Evolutionary conservation across 441 rosid genomes (phyloP), one percentile per base, ranked within the genome.

Genomic region (Syzygium malaccense): DNA sequence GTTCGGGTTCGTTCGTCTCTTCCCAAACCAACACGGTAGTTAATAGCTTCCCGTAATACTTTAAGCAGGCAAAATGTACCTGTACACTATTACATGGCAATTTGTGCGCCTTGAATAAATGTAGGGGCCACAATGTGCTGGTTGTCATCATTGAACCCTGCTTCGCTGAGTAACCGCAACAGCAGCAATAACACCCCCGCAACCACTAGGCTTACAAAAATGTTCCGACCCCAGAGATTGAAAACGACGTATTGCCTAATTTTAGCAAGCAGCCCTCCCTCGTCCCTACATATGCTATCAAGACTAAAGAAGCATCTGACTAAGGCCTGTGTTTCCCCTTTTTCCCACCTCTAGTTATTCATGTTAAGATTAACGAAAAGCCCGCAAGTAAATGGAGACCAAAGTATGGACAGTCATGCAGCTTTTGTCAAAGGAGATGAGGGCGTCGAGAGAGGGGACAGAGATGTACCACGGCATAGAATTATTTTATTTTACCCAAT

Each of bases 371-470:
- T n/a, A 30, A 64, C 15, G 75, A 4, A 64, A 66, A 30, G 23
- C 41, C 7, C 75, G 23, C 23, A 2, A 30, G 0, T 32, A 66
- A 33, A 8, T 66, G 75, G 0, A 66, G 75, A 66, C 75, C 20
- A 66, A 17, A 30, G 23, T 0, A 0, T 8, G 23, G 2, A 32
- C 32, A 8, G 18, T 33, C 75, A 30, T 17, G 75, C 19, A 0
- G 41, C 19, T 66, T 66, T 20, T 17, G 75, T 66, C 41, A 66
- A 32, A 66, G 8, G 41, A 66, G 75, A 30, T 32, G 75, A 30
- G 23, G 75, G 32, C 17, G 75, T 66, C 32, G 75, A 66, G 75
- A 66, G 75, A 66, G 33, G 68, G 68, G 41, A 64, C 3, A 64
- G 41, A 4, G 41, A 66, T 66, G 41, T 30, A 17, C 17, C 41